These are phyloP conservation scores for Heritiera fomes DNA, from an alignment of 345 rosid genomes.

Conservation along the genomic window DNA sequence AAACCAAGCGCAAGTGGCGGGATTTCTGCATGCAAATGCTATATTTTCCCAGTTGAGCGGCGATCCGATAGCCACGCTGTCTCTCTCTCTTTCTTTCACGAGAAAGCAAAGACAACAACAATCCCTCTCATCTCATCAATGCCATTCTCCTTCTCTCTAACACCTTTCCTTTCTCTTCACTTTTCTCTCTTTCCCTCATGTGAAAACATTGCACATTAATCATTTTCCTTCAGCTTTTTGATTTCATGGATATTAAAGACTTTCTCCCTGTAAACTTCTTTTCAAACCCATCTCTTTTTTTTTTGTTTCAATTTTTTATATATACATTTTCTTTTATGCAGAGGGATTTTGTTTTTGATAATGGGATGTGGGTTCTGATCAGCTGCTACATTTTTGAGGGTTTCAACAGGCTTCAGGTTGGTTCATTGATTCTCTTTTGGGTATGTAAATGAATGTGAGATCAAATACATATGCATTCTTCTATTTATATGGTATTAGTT, in stretches of 20 bases:
- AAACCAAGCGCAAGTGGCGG: slow-evolving; percentile 51
- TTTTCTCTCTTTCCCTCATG: not conserved
- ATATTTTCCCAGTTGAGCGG: slow-evolving; percentile 49
- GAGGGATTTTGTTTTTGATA: not conserved
- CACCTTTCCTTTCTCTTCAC: slow-evolving; percentile 26
- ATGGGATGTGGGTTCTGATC: slow-evolving; percentile 4
- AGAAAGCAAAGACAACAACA: slow-evolving; percentile 28
- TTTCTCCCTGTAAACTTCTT: slow-evolving; percentile 19
- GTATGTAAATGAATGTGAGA: not conserved
- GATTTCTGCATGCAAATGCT: slow-evolving; percentile 53
- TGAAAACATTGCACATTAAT: slow-evolving; percentile 9
- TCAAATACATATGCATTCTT: not conserved
- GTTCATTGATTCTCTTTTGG: not conserved
- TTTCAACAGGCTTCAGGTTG: slow-evolving; percentile 3
- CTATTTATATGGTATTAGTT: not conserved
- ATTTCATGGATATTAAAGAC: slow-evolving; percentile 19
- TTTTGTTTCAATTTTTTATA: too few relatives aligned
- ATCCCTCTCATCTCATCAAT: slow-evolving; percentile 12
- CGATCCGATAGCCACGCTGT: slow-evolving; percentile 63
- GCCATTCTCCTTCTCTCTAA: not conserved
- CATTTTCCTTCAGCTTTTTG: slow-evolving; percentile 2
- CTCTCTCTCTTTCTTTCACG: slow-evolving; percentile 34
- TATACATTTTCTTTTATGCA: slow-evolving; percentile 6
- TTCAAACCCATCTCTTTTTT: not conserved
- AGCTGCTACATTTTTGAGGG: not conserved